These are phyloP conservation scores for Blepharisma japonicum DNA, from an alignment of 73 alveolate genomes.

Conservation along the genomic window DNA sequence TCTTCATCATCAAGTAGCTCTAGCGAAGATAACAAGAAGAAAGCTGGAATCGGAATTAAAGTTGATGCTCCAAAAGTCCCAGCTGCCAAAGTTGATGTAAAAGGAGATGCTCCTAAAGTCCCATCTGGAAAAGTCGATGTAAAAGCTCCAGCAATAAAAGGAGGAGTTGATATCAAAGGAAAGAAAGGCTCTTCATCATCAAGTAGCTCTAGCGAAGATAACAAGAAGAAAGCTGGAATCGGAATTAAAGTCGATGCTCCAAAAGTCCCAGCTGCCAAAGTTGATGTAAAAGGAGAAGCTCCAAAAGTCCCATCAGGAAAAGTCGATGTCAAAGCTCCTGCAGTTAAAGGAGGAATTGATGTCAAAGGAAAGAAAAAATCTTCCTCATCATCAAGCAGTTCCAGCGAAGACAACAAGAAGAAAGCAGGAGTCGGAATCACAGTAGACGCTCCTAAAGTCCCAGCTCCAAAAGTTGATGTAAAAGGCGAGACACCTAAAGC, in stretches of 20 bases:
- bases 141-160: slow-evolving; percentile 10
- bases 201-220: not conserved
- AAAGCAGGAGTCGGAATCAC: not conserved
- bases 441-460: no score
- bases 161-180: not conserved
- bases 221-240: not conserved
- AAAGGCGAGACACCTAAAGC: not conserved
- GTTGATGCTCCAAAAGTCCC: not conserved
- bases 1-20: not conserved
- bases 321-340: slow-evolving; percentile 4
- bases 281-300: not conserved
- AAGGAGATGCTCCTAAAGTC: not conserved
- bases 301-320: not conserved
- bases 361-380: not conserved
- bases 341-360: not conserved
- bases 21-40: not conserved
- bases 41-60: not conserved
- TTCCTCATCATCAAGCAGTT: not conserved
- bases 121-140: slow-evolving; percentile 18
- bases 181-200: not conserved
- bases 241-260: not conserved
- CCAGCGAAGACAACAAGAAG: not conserved
- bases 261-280: slow-evolving; percentile 19
- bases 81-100: not conserved
- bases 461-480: no score